Conservation (phyloP, 2,329 filamentous ascomycete genomes). For the Colletotrichum limetticola region DNA sequence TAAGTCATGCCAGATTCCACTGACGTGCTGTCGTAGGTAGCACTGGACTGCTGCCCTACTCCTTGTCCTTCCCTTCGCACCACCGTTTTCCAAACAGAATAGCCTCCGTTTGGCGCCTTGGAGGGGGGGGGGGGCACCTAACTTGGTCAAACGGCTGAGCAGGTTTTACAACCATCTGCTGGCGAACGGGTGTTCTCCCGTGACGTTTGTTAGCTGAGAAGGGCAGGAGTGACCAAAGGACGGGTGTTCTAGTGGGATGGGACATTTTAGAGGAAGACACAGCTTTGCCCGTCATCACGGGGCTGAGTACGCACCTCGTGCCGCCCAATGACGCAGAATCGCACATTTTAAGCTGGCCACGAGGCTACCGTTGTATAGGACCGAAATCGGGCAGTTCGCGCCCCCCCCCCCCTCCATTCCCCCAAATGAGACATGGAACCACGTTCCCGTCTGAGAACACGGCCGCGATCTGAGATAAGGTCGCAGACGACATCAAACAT, state of each 20-base stretch:
- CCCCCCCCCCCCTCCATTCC: neutral
- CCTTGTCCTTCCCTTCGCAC: neutral
- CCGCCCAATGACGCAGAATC: slow-evolving; percentile 26
- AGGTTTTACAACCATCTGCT: neutral
- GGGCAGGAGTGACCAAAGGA: slow-evolving; percentile 8
- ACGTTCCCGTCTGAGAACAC: neutral
- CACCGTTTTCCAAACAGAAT: slow-evolving; percentile 21
- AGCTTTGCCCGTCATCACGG: slow-evolving; percentile 24
- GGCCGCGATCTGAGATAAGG: neutral
- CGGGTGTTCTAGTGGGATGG: slow-evolving; percentile 1
- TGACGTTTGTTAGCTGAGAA: slow-evolving; percentile 17
- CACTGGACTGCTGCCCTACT: neutral
- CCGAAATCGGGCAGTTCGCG: neutral
- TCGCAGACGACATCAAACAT: neutral
- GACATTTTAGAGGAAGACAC: neutral
- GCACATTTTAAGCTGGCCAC: slow-evolving; percentile 41
- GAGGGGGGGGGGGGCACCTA: neutral
- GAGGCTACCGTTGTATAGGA: slow-evolving; percentile 49
- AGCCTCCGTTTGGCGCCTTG: neutral
- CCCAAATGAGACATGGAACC: neutral
- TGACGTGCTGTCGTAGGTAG: slow-evolving; percentile 6
- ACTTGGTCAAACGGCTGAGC: slow-evolving; percentile 6
- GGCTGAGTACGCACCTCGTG: slow-evolving; percentile 22
- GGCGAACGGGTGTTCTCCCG: slow-evolving; percentile 17
- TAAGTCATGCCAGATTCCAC: slow-evolving; percentile 31